phyloP scores from a whole-genome alignment of 2,329 filamentous ascomycete genomes.

The Bimuria novae-zelandiae region DNA sequence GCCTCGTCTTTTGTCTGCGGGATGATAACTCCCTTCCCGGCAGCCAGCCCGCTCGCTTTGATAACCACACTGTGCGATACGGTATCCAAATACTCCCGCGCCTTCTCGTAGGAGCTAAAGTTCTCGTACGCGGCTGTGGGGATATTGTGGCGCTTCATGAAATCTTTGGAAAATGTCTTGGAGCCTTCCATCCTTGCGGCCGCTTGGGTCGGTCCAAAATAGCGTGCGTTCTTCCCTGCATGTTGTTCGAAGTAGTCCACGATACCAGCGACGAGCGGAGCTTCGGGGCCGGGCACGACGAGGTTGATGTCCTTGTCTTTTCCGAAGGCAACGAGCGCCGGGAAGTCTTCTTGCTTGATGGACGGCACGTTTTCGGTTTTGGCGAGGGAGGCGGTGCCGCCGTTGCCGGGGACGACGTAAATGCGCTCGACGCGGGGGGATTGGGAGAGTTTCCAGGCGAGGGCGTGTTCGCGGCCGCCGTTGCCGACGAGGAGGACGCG shows the following conservation, averaged over 20 bases:
- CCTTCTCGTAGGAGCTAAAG: constrained; percentile 77
- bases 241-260: constrained; percentile 76
- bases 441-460: constrained; percentile 91
- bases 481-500: constrained; percentile 83
- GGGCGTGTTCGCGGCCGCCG: constrained; percentile 90
- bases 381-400: constrained; percentile 72
- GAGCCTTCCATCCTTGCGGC: constrained; percentile 93
- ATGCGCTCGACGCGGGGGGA: constrained; percentile 80
- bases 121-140: constrained; percentile 91
- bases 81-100: constrained; percentile 68
- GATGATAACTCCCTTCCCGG: constrained; percentile 94
- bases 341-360: constrained; percentile 77
- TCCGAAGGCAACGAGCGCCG: constrained; percentile 75
- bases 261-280: constrained; percentile 89
- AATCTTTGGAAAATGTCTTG: constrained; percentile 97
- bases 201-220: constrained; percentile 82
- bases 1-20: constrained; percentile 82
- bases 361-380: constrained; percentile 68
- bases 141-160: constrained; percentile 89
- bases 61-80: constrained; percentile 65
- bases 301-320: constrained; percentile 75
- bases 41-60: constrained; percentile 90
- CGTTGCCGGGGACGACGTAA: constrained; percentile 74
- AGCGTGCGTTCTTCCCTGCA: constrained; percentile 61
- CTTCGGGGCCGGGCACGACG: constrained; percentile 88